A percentile compares a stretch with the other conserved stretches of the same genome.
These are phyloP conservation scores for Aspergillus olivimuriae DNA, from an alignment of 495 filamentous ascomycete species.

Conservation along the genomic window DNA sequence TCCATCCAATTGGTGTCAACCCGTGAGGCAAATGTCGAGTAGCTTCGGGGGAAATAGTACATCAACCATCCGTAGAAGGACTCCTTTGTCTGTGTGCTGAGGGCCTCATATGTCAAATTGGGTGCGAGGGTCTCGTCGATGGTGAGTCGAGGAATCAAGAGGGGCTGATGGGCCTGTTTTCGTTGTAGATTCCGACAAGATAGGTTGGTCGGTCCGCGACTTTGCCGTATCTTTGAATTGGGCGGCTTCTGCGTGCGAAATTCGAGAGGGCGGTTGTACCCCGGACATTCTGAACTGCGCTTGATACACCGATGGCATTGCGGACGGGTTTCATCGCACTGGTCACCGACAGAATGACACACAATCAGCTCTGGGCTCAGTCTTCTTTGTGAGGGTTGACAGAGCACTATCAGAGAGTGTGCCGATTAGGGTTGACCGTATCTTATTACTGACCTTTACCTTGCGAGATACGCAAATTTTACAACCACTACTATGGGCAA, in stretches of 20 bases:
- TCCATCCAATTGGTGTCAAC: constrained; percentile 4
- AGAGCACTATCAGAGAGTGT: neutral
- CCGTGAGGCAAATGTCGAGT: neutral
- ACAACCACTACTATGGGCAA: constrained; percentile 29
- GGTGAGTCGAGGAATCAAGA: neutral
- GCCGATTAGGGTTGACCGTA: neutral
- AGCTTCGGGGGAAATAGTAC: constrained; percentile 1
- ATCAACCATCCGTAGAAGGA: neutral
- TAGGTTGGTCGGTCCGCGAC: no score
- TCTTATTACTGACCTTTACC: constrained; percentile 15
- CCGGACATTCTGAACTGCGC: constrained; percentile 16
- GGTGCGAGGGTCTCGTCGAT: neutral
- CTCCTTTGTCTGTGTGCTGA: neutral
- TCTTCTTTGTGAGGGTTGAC: neutral
- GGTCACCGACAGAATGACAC: neutral
- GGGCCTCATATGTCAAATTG: neutral
- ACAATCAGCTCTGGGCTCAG: neutral
- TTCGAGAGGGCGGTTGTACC: constrained; percentile 13
- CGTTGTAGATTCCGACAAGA: no score
- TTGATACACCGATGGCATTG: constrained; percentile 21
- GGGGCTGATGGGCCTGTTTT: no score
- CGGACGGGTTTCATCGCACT: constrained; percentile 20
- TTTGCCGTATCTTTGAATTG: neutral
- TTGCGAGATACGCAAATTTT: constrained; percentile 20
- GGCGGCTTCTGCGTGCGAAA: constrained; percentile 4